A percentile compares a stretch with the other conserved stretches of the same genome.
Conservation (phyloP, 2,329 filamentous ascomycete species). For the Ophiostoma ips region DNA sequence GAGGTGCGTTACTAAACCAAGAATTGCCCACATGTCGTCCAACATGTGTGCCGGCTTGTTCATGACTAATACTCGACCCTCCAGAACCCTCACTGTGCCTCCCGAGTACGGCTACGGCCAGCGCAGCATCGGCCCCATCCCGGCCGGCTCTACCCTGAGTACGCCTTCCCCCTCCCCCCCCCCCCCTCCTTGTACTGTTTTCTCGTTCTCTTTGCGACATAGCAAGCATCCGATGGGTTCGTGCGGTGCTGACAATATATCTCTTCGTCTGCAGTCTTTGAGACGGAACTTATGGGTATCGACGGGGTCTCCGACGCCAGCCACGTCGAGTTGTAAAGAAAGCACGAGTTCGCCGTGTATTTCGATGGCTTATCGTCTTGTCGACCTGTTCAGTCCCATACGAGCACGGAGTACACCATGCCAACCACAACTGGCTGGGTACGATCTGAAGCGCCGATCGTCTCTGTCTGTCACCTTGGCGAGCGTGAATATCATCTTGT, state of each 20-base stretch:
- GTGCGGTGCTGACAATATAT: neutral
- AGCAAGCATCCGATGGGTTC: neutral
- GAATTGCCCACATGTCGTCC: slow-evolving; percentile 8
- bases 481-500: too few relatives aligned
- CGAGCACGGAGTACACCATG: too few relatives aligned
- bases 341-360: too few relatives aligned
- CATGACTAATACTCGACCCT: neutral
- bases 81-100: slow-evolving; percentile 72
- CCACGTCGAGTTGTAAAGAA: too few relatives aligned
- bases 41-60: too few relatives aligned
- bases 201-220: too few relatives aligned
- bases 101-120: slow-evolving; percentile 73
- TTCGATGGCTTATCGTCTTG: slow-evolving; percentile 29
- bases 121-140: slow-evolving; percentile 66
- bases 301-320: slow-evolving; percentile 47
- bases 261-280: slow-evolving; percentile 31
- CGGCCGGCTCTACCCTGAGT: slow-evolving; percentile 64
- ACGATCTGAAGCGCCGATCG: too few relatives aligned
- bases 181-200: too few relatives aligned
- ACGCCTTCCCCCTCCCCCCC: too few relatives aligned
- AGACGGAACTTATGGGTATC: slow-evolving; percentile 73
- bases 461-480: too few relatives aligned
- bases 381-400: too few relatives aligned
- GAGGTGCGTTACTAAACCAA: slow-evolving; percentile 27
- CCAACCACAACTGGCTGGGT: too few relatives aligned